A percentile compares a stretch with the other conserved stretches of the same genome.
Evolutionary conservation across 176 grass and related monocot genomes (phyloP).

Genomic region (Microstegium vimineum): DNA sequence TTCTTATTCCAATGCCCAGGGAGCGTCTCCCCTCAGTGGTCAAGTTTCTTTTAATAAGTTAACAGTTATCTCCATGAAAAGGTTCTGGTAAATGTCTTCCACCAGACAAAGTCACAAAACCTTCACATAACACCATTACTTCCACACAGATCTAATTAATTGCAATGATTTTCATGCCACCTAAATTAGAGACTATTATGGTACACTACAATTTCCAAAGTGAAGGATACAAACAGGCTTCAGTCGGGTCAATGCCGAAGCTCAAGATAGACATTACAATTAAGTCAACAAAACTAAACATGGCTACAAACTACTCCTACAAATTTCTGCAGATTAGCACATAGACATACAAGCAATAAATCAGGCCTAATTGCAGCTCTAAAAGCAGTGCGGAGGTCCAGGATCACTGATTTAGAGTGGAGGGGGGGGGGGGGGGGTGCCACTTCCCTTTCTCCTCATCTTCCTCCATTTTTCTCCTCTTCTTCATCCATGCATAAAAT

Average conservation of each 20-base stretch:
- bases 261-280: constrained; percentile 28
- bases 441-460: no score
- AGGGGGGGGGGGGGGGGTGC: no score
- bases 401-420: no score
- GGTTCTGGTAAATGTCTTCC: neutral
- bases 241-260: neutral
- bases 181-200: constrained; percentile 42
- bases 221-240: constrained; percentile 26
- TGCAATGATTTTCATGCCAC: constrained; percentile 33
- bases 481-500: no score
- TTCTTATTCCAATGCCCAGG: no score
- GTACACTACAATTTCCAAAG: constrained; percentile 39
- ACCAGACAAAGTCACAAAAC: constrained; percentile 5
- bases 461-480: no score
- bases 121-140: neutral
- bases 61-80: neutral
- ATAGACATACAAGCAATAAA: constrained; percentile 33
- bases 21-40: no score
- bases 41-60: neutral
- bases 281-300: constrained; percentile 28
- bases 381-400: neutral
- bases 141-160: neutral
- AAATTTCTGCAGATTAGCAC: constrained; percentile 24
- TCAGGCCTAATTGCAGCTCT: constrained; percentile 2
- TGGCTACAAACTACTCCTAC: constrained; percentile 41